phyloP scores from a whole-genome alignment of 345 rosid genomes.

The Syzygium aqueum region DNA sequence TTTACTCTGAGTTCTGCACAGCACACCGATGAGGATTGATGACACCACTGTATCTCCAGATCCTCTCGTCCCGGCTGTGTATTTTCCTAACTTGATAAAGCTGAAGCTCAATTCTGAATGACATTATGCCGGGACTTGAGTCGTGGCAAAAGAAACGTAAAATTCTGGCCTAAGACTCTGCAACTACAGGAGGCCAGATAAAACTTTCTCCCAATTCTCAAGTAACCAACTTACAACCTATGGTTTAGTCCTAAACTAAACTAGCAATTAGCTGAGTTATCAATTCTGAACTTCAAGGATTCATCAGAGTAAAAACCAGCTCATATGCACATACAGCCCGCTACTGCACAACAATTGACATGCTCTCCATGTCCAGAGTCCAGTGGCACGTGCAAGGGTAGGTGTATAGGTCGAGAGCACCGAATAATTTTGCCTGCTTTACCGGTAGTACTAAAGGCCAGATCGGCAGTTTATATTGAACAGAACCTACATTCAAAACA shows the following conservation, averaged over 20 bases:
- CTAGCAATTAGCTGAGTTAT: not conserved
- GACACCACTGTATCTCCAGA: accelerated
- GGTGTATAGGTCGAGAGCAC: not conserved
- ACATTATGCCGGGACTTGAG: accelerated
- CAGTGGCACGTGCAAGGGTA: not conserved
- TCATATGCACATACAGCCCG: not conserved
- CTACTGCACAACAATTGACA: not conserved
- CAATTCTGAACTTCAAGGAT: not conserved
- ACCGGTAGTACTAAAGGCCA: not conserved
- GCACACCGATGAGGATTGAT: accelerated
- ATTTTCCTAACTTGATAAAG: too few species aligned
- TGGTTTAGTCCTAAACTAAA: not conserved
- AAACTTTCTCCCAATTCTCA: not conserved
- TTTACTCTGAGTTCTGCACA: accelerated
- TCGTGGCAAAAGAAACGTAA: not conserved
- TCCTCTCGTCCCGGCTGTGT: not conserved
- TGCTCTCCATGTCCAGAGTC: not conserved
- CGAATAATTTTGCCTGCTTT: not conserved
- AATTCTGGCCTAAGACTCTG: not conserved
- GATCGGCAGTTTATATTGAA: not conserved
- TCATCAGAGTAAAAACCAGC: not conserved
- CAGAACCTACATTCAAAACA: not conserved
- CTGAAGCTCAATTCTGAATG: accelerated
- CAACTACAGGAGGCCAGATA: not conserved
- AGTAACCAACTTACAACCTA: not conserved